Evolutionary conservation across 108 stramenopile species (phyloP).

Genomic region (Pseudonitzschia pungens): DNA sequence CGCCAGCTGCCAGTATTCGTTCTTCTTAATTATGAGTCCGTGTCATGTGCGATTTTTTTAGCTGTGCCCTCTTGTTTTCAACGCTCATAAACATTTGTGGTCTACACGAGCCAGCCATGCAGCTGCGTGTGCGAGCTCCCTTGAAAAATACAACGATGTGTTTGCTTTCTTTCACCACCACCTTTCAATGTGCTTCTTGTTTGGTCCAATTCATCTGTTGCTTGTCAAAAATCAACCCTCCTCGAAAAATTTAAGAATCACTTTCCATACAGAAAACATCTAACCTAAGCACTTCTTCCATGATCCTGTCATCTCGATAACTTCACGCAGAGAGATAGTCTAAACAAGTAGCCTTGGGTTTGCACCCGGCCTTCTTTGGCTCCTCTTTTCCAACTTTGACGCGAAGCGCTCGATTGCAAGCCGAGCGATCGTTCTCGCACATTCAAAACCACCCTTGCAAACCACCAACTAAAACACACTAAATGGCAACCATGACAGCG

Average conservation of each 20-base stretch:
- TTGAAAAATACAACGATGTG: neutral
- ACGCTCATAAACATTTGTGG: neutral
- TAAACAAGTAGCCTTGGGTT: slow-evolving; percentile 21
- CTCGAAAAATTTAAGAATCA: neutral
- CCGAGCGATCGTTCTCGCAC: slow-evolving; percentile 1
- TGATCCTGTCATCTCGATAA: neutral
- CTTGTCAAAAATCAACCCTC: neutral
- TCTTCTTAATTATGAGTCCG: neutral
- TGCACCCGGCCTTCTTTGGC: slow-evolving; percentile 19
- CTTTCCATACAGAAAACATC: neutral
- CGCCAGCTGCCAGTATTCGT: slow-evolving; percentile 1
- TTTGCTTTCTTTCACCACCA: neutral
- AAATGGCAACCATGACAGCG: slow-evolving; percentile 20
- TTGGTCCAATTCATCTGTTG: neutral
- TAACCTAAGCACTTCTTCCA: neutral
- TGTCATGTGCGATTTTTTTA: neutral
- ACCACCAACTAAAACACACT: neutral
- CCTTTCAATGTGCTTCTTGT: neutral
- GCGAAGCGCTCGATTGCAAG: neutral
- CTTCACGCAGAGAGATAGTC: slow-evolving; percentile 15
- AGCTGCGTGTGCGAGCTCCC: neutral
- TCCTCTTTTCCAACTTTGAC: neutral
- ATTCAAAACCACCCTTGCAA: neutral
- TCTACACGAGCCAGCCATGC: neutral
- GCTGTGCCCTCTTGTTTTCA: neutral